These are phyloP conservation scores for Escallonia herrerae DNA, from an alignment of 129 eudicot species.

Conservation along the genomic window DNA sequence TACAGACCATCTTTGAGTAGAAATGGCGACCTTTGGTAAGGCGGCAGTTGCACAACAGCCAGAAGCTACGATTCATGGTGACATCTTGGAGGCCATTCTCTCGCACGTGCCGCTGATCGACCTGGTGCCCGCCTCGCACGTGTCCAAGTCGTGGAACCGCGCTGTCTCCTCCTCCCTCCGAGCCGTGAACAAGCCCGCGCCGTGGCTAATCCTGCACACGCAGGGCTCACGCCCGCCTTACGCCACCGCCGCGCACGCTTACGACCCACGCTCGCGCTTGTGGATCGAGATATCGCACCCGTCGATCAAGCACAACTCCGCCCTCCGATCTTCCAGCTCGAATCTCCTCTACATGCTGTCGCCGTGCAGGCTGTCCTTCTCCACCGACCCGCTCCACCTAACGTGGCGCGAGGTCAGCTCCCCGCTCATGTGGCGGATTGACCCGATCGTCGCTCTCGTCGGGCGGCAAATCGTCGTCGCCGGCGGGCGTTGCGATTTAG, in stretches of 20 bases:
- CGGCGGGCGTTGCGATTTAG: slow-evolving; percentile 51
- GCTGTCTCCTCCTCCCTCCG: slow-evolving; percentile 39
- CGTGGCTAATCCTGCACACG: slow-evolving; percentile 63
- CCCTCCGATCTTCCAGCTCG: slow-evolving; percentile 44
- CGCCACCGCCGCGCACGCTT: slow-evolving; percentile 35
- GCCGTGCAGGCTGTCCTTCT: slow-evolving; percentile 27
- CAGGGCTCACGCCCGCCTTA: slow-evolving; percentile 35
- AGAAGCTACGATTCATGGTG: slow-evolving; percentile 30
- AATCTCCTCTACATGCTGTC: slow-evolving; percentile 49
- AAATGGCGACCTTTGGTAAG: not conserved
- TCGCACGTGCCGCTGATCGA: slow-evolving; percentile 54
- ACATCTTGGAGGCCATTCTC: slow-evolving; percentile 38
- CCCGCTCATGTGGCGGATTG: slow-evolving; percentile 41
- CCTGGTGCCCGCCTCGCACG: slow-evolving; percentile 36
- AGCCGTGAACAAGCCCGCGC: slow-evolving; percentile 25
- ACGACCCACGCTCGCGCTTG: slow-evolving; percentile 47
- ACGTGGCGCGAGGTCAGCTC: slow-evolving; percentile 50
- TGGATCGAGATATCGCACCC: slow-evolving; percentile 46
- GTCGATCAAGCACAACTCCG: slow-evolving; percentile 19
- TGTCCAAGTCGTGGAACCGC: slow-evolving; percentile 55
- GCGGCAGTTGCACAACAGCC: not conserved
- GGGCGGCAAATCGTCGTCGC: slow-evolving; percentile 42
- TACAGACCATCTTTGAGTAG: no score
- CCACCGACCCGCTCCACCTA: slow-evolving; percentile 47
- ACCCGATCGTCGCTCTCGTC: slow-evolving; percentile 57